Evolutionary conservation across 768 basidiomycete genomes (phyloP), one percentile per base, ranked within the genome.

Genomic region (Lactarius sp.): DNA sequence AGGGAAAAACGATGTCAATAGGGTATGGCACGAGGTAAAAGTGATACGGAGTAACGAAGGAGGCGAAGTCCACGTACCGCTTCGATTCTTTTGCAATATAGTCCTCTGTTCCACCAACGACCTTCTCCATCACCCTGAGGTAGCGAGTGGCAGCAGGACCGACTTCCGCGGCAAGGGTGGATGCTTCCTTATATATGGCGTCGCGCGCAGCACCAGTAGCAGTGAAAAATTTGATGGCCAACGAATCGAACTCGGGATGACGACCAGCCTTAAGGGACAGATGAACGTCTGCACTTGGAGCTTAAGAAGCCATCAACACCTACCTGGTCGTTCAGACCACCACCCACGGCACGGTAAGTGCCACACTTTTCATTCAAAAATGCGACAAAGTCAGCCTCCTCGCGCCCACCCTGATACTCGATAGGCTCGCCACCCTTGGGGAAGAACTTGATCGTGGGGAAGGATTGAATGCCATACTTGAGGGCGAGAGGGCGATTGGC

Each of bases 401-500:
- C 78, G 61, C 96, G 83, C 42, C 79, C 85, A 27, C 83, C 84
- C 12, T 85, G 79, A 73, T 98, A 99, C 34, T 75, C 77, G 54
- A 86, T 77, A 12, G 84, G 73, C 46, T 72, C 80, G 69, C 80
- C 79, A 66, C 80, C 84, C 68, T 86, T 87, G 67, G 90, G 81
- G 85, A 94, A 97, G 80, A 95, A 95, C 75, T 93, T 95, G 79
- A 99, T 85, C 20, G 95, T 98, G 0, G 97, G 97, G 85, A 85
- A 99, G 63, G 87, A 84, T 20, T 74, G 70, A 61, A 99, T 83
- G 6, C 79, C 89, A 70, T 94, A 94, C 72, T 84, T 83, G 42
- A 72, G 66, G 9, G 87, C 85, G 57, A 97, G 75, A 22, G 80
- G 82, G 69, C 82, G 81, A 80, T 97, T 96, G 73, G 79, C 79